Evolutionary conservation across 1,284 basidiomycete genomes (phyloP).

Genomic region (Afroboletus lepidellus): DNA sequence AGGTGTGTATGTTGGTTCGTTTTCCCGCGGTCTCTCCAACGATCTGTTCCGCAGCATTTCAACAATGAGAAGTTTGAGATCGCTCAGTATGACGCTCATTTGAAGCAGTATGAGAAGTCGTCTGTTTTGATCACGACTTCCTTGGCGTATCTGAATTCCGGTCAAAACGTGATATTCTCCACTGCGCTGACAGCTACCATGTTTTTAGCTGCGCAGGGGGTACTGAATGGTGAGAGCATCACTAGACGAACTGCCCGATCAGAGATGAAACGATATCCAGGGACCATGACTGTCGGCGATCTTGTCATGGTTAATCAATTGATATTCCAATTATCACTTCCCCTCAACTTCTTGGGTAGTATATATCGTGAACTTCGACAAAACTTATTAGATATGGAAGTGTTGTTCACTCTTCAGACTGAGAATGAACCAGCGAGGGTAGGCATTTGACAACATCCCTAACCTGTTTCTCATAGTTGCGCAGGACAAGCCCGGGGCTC

Average conservation of each 20-base stretch:
- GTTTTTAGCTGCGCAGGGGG: constrained; percentile 94
- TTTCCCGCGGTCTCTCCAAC: not conserved
- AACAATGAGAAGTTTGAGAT: constrained; percentile 96
- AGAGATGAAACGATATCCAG: constrained; percentile 39
- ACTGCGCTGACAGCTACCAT: constrained; percentile 92
- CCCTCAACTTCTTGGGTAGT: constrained; percentile 94
- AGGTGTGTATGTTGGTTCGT: constrained; percentile 49
- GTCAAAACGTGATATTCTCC: constrained; percentile 96
- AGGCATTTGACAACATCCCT: constrained; percentile 10
- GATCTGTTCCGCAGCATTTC: constrained; percentile 67
- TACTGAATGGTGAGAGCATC: constrained; percentile 68
- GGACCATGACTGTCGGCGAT: constrained; percentile 97
- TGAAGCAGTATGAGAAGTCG: constrained; percentile 86
- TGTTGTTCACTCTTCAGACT: constrained; percentile 88
- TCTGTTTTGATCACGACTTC: constrained; percentile 96
- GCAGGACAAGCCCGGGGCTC: constrained; percentile 69
- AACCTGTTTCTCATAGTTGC: constrained; percentile 1
- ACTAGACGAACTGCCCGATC: not conserved
- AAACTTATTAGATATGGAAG: constrained; percentile 95
- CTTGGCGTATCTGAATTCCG: constrained; percentile 90
- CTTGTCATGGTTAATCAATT: constrained; percentile 99
- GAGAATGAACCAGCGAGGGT: constrained; percentile 77
- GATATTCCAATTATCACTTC: constrained; percentile 96
- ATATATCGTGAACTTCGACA: constrained; percentile 97
- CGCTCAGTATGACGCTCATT: constrained; percentile 87